phyloP scores from a whole-genome alignment of 129 eudicot species.

The Centella asiatica region DNA sequence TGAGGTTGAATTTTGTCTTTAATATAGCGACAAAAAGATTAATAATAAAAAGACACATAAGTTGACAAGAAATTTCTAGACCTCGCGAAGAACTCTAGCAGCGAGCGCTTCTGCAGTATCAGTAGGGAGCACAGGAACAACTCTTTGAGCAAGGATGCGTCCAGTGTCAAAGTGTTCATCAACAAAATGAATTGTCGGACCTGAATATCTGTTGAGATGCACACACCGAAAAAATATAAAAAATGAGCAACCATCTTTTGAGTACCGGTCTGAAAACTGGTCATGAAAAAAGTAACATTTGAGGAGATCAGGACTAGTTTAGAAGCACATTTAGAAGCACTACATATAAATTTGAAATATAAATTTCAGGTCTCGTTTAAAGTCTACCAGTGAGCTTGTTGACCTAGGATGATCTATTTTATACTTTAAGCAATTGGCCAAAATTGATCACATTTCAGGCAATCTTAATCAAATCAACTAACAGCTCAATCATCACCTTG shows the following conservation, averaged over 20 bases:
- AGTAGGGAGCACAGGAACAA: conserved; percentile 61
- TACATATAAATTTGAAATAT: too few relatives aligned
- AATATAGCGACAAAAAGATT: too few relatives aligned
- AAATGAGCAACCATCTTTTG: conserved; percentile 3
- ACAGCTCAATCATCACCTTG: too few relatives aligned
- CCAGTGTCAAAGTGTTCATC: conserved; percentile 87
- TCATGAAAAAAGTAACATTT: background rate
- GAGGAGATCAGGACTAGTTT: background rate
- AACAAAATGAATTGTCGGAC: conserved; percentile 74
- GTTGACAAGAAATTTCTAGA: conserved; percentile 12
- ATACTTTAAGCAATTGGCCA: too few relatives aligned
- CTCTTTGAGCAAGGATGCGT: conserved; percentile 71
- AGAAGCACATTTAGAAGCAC: too few relatives aligned
- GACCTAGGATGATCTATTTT: too few relatives aligned
- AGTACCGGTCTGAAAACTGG: background rate
- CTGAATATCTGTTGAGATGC: conserved; percentile 45
- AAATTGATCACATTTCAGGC: too few relatives aligned
- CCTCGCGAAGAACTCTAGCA: conserved; percentile 81
- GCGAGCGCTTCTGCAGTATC: conserved; percentile 80
- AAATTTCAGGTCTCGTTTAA: too few relatives aligned
- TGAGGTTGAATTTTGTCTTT: too few relatives aligned
- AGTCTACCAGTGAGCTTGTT: too few relatives aligned
- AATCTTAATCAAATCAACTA: too few relatives aligned
- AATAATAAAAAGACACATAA: too few relatives aligned
- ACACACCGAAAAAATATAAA: conserved; percentile 1